Percentiles rank a stretch among this genome's conserved stretches.
These are phyloP conservation scores for Osmanthus fragrans DNA, from an alignment of 257 asterid species.

Conservation along the genomic window DNA sequence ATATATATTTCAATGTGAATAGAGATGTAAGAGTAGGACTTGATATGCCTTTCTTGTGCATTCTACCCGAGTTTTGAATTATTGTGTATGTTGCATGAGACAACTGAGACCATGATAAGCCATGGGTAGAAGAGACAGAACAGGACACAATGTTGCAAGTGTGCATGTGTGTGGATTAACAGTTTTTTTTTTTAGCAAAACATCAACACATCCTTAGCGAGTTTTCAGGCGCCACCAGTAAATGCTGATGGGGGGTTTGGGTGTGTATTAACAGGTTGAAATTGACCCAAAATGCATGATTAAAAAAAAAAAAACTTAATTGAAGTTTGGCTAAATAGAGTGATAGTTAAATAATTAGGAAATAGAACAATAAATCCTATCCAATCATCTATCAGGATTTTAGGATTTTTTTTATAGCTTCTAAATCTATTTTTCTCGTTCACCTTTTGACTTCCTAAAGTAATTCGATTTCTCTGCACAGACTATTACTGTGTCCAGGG, in stretches of 20 bases:
- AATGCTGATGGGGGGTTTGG: too few species aligned
- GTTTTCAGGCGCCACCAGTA: too few species aligned
- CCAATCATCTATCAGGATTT: background rate
- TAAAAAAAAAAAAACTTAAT: background rate
- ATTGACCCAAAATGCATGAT: background rate
- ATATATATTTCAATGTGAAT: background rate
- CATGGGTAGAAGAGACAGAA: background rate
- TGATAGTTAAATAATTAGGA: background rate
- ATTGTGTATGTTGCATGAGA: background rate
- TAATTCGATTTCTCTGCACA: background rate
- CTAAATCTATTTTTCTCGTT: conserved; percentile 7
- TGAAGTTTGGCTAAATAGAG: background rate
- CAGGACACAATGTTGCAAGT: background rate
- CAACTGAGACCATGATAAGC: background rate
- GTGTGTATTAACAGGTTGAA: background rate
- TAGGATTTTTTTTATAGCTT: background rate
- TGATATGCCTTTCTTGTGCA: background rate
- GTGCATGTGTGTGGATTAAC: conserved; percentile 1
- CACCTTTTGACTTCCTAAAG: background rate
- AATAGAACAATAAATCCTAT: background rate
- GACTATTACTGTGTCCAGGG: background rate
- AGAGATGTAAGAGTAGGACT: background rate
- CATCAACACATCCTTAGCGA: too few species aligned
- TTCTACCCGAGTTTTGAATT: background rate
- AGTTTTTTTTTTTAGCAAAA: too few species aligned